These are phyloP conservation scores for Microstegium vimineum DNA, from an alignment of 176 grass and related monocot genomes.

Conservation along the genomic window DNA sequence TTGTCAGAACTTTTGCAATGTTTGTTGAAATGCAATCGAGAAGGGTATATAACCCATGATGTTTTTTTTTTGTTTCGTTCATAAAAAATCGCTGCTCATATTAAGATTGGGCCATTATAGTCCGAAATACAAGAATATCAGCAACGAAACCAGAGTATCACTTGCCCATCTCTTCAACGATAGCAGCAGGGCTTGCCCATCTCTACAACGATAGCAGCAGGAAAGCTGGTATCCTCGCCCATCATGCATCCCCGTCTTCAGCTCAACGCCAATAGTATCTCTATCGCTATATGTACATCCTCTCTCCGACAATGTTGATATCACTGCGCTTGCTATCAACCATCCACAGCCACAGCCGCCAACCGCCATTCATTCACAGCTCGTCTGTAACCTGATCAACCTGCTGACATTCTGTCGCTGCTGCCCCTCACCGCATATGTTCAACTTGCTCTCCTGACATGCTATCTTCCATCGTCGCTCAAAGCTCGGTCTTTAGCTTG, in stretches of 20 bases:
- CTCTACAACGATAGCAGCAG: constrained; percentile 36
- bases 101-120: constrained; percentile 28
- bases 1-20: neutral
- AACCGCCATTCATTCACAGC: neutral
- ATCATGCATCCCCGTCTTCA: neutral
- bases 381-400: neutral
- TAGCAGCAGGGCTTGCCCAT: neutral
- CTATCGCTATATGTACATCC: constrained; percentile 41
- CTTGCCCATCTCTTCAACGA: constrained; percentile 23
- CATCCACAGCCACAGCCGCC: neutral
- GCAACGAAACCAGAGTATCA: neutral
- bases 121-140: constrained; percentile 31
- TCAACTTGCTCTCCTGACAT: constrained; percentile 10
- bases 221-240: constrained; percentile 2
- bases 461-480: constrained; percentile 16
- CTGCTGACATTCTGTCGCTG: neutral
- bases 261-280: constrained; percentile 25
- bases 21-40: neutral
- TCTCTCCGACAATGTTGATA: constrained; percentile 1
- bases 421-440: neutral
- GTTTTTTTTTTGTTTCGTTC: neutral
- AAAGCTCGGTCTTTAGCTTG: constrained; percentile 59
- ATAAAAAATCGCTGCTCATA: constrained; percentile 24
- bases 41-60: neutral
- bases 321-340: neutral